Percentiles rank a stretch among this genome's conserved stretches.
phyloP scores from a whole-genome alignment of 805 yeast genomes.

The Pichia eremophila region DNA sequence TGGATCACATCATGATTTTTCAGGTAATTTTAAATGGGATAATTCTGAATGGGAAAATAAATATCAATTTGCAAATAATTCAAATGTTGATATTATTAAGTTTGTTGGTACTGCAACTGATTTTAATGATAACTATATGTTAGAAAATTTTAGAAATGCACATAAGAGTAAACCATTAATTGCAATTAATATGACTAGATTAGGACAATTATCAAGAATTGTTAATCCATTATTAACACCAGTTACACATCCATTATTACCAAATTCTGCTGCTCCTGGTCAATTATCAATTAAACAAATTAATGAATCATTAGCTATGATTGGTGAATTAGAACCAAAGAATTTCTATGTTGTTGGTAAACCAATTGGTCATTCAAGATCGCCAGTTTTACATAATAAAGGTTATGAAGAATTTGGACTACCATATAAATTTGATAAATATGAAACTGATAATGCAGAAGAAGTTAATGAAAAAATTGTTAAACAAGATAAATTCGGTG shows the following conservation, averaged over 20 bases:
- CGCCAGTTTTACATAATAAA: slow-evolving; percentile 80
- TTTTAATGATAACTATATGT: slow-evolving; percentile 56
- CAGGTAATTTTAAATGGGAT: slow-evolving; percentile 55
- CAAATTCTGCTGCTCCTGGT: slow-evolving; percentile 72
- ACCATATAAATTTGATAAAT: slow-evolving; percentile 59
- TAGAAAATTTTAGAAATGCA: slow-evolving; percentile 58
- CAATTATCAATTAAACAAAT: slow-evolving; percentile 61
- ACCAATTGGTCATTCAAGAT: slow-evolving; percentile 80
- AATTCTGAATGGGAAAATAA: slow-evolving; percentile 65
- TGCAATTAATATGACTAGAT: slow-evolving; percentile 72
- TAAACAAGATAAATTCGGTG: slow-evolving; percentile 58
- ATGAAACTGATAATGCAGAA: slow-evolving; percentile 57
- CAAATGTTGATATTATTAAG: slow-evolving; percentile 68
- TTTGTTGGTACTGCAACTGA: slow-evolving; percentile 69
- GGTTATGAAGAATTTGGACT: slow-evolving; percentile 67
- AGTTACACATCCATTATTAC: slow-evolving; percentile 62
- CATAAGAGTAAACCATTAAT: slow-evolving; percentile 59
- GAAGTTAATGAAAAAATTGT: slow-evolving; percentile 47
- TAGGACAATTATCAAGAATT: slow-evolving; percentile 73
- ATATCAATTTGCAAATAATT: slow-evolving; percentile 54
- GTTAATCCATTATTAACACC: slow-evolving; percentile 74
- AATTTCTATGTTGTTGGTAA: slow-evolving; percentile 68
- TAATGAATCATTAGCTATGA: slow-evolving; percentile 41
- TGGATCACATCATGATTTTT: slow-evolving; percentile 74
- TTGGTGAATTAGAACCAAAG: slow-evolving; percentile 56